These are phyloP conservation scores for Suillus placidus DNA, from an alignment of 768 basidiomycete genomes.

Conservation along the genomic window DNA sequence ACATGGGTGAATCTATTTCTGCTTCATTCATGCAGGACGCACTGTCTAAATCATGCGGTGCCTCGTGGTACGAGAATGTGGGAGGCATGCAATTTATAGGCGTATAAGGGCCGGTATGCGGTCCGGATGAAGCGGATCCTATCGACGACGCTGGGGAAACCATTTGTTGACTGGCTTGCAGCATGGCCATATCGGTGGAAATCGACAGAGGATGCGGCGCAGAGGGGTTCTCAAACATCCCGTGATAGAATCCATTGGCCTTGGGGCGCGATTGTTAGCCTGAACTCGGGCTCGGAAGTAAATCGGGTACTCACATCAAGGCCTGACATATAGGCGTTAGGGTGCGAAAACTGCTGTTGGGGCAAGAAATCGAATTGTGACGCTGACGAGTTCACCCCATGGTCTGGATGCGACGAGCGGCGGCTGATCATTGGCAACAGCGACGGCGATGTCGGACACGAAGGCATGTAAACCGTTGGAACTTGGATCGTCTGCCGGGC, in stretches of 20 bases:
- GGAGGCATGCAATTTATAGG: slow-evolving; percentile 33
- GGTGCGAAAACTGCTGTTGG: slow-evolving; percentile 39
- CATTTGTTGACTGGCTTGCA: slow-evolving; percentile 48
- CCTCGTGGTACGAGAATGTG: slow-evolving; percentile 26
- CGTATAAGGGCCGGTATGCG: slow-evolving; percentile 52
- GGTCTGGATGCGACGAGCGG: slow-evolving; percentile 55
- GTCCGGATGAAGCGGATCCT: slow-evolving; percentile 50
- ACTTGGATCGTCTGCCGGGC: slow-evolving; percentile 69
- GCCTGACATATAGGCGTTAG: slow-evolving; percentile 27
- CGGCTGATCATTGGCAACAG: slow-evolving; percentile 58
- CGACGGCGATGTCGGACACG: slow-evolving; percentile 66
- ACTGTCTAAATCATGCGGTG: slow-evolving; percentile 19
- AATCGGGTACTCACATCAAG: slow-evolving; percentile 43
- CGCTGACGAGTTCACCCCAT: slow-evolving; percentile 42
- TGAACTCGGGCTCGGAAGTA: slow-evolving; percentile 8
- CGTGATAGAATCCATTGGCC: slow-evolving; percentile 53
- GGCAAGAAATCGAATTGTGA: slow-evolving; percentile 61
- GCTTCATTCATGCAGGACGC: slow-evolving; percentile 9
- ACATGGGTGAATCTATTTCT: slow-evolving; percentile 21
- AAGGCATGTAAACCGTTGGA: slow-evolving; percentile 64
- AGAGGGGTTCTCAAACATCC: slow-evolving; percentile 43
- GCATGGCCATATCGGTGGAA: slow-evolving; percentile 37
- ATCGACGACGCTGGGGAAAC: slow-evolving; percentile 54
- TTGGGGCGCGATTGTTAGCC: slow-evolving; percentile 22
- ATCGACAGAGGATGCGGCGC: slow-evolving; percentile 49